Percentiles rank a stretch among this genome's conserved stretches.
These are phyloP conservation scores for Euphorbia schlechtendalii DNA, from an alignment of 441 rosid species.

Conservation along the genomic window DNA sequence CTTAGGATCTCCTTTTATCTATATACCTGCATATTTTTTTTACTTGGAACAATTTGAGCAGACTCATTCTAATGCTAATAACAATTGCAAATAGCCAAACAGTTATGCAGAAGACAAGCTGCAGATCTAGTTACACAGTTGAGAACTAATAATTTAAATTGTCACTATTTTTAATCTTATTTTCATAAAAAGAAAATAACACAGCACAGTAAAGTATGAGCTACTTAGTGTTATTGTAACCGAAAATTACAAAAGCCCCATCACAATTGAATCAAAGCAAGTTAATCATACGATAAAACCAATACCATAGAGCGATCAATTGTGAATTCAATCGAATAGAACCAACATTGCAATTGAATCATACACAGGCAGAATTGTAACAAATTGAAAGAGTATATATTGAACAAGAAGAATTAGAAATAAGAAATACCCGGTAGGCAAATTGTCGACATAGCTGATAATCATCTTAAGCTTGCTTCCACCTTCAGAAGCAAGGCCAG, in stretches of 20 bases:
- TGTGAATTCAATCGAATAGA: not conserved
- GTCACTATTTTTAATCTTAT: not conserved
- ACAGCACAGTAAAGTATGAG: not conserved
- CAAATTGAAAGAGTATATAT: not conserved
- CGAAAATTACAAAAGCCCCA: not conserved
- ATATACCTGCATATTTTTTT: not conserved
- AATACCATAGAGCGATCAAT: not conserved
- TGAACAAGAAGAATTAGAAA: too few relatives aligned
- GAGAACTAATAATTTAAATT: not conserved
- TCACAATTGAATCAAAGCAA: not conserved
- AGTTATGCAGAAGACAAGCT: not conserved
- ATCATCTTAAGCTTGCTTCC: constrained; percentile 98
- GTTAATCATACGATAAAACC: not conserved
- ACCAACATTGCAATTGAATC: not conserved
- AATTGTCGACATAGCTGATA: constrained; percentile 89
- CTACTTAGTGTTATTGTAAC: not conserved
- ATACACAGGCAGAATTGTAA: not conserved
- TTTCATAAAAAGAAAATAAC: not conserved
- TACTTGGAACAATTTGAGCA: not conserved
- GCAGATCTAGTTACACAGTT: not conserved
- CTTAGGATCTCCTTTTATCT: not conserved
- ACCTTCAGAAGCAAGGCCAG: constrained; percentile 96
- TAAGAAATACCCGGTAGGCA: constrained; percentile 85
- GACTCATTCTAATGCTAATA: not conserved
- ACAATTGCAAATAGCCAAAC: not conserved